phyloP scores from a whole-genome alignment of 176 grass and related monocot species.

The Tillandsia fasciculata region DNA sequence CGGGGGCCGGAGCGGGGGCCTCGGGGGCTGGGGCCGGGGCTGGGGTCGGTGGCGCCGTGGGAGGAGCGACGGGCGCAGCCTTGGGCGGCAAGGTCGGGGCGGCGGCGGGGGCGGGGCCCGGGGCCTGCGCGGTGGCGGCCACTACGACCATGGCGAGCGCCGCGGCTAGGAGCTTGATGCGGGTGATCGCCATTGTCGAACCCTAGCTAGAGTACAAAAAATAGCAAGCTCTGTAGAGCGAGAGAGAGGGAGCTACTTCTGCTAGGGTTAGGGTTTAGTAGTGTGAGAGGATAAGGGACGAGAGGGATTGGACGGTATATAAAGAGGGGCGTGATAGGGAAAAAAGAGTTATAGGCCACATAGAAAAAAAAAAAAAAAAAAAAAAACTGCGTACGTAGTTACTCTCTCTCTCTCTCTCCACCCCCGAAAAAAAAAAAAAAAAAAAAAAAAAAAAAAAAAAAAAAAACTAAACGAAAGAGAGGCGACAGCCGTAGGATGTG shows the following conservation, averaged over 20 bases:
- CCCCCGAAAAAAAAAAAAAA: neutral
- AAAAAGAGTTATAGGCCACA: neutral
- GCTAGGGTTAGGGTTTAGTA: constrained; percentile 1
- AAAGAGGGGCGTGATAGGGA: neutral
- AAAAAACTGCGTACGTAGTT: neutral
- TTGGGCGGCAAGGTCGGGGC: constrained; percentile 24
- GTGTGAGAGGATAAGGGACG: neutral
- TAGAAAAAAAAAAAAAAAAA: neutral
- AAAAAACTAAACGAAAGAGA: neutral
- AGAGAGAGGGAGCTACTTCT: neutral
- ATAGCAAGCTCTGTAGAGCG: neutral
- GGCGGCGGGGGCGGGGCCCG: constrained; percentile 28
- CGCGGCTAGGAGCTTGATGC: constrained; percentile 29
- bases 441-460: neutral
- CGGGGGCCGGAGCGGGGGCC: constrained; percentile 11
- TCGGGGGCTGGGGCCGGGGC: neutral
- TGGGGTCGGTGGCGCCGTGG: constrained; percentile 23
- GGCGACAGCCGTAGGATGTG: neutral
- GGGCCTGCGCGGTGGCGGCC: constrained; percentile 32
- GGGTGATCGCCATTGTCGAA: constrained; percentile 26
- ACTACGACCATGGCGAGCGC: constrained; percentile 45
- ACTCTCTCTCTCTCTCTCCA: no score
- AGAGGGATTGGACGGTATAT: neutral
- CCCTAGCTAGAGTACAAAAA: no score
- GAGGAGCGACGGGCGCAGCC: neutral